phyloP scores from a whole-genome alignment of 345 rosid genomes.

The Hibiscus trionum region DNA sequence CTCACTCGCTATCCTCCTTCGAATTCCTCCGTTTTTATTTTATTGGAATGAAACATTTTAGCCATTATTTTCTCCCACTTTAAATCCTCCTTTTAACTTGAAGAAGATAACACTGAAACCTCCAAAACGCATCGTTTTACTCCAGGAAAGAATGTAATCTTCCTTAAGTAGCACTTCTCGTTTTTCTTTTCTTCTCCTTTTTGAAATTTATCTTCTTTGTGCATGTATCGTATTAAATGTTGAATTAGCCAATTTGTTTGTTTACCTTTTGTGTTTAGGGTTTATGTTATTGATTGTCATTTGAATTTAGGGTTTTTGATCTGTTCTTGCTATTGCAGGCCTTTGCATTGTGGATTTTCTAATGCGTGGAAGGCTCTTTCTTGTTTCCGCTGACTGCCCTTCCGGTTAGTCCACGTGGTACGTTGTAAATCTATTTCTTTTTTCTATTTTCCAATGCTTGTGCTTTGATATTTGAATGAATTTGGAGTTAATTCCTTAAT shows the following conservation, averaged over 20 bases:
- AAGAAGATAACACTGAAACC: slow-evolving; percentile 3
- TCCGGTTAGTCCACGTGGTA: background rate
- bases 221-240: slow-evolving; percentile 21
- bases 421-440: slow-evolving; percentile 9
- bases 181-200: background rate
- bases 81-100: slow-evolving; percentile 3
- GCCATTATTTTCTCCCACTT: background rate
- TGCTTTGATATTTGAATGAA: background rate
- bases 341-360: slow-evolving; percentile 19
- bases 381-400: background rate
- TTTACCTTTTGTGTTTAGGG: slow-evolving; percentile 6
- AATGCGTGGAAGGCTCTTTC: slow-evolving; percentile 20
- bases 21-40: background rate
- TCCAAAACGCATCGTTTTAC: slow-evolving; percentile 13
- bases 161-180: background rate
- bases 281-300: slow-evolving; percentile 9
- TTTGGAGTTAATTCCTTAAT: slow-evolving; percentile 6
- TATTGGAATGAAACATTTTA: background rate
- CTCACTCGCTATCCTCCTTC: background rate
- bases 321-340: slow-evolving; percentile 23
- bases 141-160: slow-evolving; percentile 17
- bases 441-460: background rate
- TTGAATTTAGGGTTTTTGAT: slow-evolving; percentile 35
- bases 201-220: slow-evolving; percentile 12
- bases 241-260: slow-evolving; percentile 9